These are phyloP conservation scores for Blastocystis sp. DNA, from an alignment of 352 stramenopile genomes.

Conservation along the genomic window DNA sequence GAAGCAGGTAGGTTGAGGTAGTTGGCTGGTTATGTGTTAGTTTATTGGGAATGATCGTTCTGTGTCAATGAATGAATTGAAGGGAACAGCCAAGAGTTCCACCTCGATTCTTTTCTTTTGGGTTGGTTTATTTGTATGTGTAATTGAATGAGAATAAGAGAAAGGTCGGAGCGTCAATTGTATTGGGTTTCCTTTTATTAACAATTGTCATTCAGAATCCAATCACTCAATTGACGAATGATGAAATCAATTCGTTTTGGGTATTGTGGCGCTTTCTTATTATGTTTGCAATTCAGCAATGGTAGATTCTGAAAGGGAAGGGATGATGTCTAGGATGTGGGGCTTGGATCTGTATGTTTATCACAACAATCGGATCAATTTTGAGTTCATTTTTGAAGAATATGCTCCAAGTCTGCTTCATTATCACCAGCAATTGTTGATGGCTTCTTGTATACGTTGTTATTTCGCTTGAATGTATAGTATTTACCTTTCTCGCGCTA, in stretches of 20 bases:
- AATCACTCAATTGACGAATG: background rate
- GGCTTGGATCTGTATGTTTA: slow-evolving; percentile 60
- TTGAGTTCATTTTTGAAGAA: slow-evolving; percentile 55
- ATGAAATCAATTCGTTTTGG: slow-evolving; percentile 26
- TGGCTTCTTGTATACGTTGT: background rate
- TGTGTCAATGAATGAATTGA: slow-evolving; percentile 22
- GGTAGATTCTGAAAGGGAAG: background rate
- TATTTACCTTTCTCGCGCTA: slow-evolving; percentile 4
- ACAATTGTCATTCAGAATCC: slow-evolving; percentile 39
- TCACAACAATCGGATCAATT: slow-evolving; percentile 58
- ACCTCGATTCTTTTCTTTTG: background rate
- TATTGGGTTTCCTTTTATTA: background rate
- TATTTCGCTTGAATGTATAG: background rate
- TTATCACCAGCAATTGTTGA: slow-evolving; percentile 49
- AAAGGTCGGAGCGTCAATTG: background rate
- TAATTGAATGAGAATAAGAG: background rate
- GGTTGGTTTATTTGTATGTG: slow-evolving; percentile 18
- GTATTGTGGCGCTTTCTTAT: background rate
- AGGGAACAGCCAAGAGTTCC: background rate
- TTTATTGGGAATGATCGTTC: background rate
- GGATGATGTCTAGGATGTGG: slow-evolving; percentile 60
- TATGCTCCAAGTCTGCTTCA: slow-evolving; percentile 58
- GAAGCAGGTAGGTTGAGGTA: background rate
- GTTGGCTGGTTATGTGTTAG: background rate
- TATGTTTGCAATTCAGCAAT: slow-evolving; percentile 12